Percentiles rank a stretch among this genome's conserved stretches.
These are phyloP conservation scores for Boechera divaricarpa DNA, from an alignment of 345 rosid genomes.

Conservation along the genomic window DNA sequence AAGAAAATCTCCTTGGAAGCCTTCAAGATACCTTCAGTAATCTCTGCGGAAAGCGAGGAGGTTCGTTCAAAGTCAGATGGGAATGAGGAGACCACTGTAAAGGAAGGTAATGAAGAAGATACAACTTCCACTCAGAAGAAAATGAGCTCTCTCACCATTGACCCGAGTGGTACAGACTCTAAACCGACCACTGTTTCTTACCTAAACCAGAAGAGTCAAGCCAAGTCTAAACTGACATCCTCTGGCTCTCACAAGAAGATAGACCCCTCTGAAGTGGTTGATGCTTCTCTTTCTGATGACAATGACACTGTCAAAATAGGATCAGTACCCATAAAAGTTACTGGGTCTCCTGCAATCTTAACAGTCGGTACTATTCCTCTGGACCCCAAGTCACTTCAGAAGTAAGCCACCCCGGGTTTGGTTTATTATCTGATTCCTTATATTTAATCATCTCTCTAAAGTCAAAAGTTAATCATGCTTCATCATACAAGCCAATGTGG, in stretches of 20 bases:
- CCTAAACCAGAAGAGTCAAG: conserved; percentile 11
- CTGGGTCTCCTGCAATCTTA: conserved; percentile 50
- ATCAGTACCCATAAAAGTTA: conserved; percentile 74
- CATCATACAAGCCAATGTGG: conserved; percentile 16
- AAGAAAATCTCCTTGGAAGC: conserved; percentile 36
- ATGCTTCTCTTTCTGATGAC: conserved; percentile 32
- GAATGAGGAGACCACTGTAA: conserved; percentile 11
- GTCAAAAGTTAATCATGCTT: conserved; percentile 20
- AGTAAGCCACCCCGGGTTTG: conserved; percentile 22
- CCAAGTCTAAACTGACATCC: background rate
- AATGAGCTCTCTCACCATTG: conserved; percentile 33
- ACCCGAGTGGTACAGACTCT: conserved; percentile 25
- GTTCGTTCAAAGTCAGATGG: conserved; percentile 9
- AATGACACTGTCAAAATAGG: conserved; percentile 63
- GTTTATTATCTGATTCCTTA: background rate
- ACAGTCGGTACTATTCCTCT: conserved; percentile 73
- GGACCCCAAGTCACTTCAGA: conserved; percentile 56
- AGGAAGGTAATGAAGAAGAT: conserved; percentile 15
- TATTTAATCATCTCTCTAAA: background rate
- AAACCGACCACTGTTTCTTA: conserved; percentile 22
- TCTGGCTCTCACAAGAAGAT: conserved; percentile 1
- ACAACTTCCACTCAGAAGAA: conserved; percentile 19
- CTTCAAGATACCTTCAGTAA: conserved; percentile 16
- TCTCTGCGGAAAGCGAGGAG: conserved; percentile 16
- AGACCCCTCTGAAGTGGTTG: conserved; percentile 19